Evolutionary conservation across 2,329 filamentous ascomycete species (phyloP).

Genomic region (Pleomassaria siparia): DNA sequence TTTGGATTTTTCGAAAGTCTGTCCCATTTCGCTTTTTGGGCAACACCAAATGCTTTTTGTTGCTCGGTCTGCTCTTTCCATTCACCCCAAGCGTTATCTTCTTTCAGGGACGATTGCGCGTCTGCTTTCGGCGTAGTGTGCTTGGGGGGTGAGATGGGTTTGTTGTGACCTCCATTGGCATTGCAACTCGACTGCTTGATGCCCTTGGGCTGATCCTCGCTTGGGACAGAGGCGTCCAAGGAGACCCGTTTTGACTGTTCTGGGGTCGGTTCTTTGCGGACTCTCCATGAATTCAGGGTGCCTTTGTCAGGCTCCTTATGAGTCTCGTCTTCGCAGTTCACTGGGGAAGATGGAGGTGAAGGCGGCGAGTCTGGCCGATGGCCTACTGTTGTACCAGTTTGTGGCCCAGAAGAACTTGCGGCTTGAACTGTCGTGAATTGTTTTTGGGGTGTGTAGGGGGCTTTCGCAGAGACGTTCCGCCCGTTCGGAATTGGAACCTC

Average conservation of each 20-base stretch:
- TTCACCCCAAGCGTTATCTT: neutral
- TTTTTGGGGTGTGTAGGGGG: neutral
- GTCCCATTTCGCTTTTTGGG: neutral
- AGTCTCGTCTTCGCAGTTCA: neutral
- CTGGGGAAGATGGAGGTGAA: constrained; percentile 10
- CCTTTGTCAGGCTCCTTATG: neutral
- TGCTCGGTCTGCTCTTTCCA: too few relatives aligned
- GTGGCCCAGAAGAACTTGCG: neutral
- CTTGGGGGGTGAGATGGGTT: neutral
- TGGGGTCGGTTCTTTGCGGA: neutral
- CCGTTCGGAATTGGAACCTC: neutral
- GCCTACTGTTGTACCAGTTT: neutral
- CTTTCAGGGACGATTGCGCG: neutral
- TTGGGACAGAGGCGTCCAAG: neutral
- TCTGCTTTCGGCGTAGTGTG: neutral
- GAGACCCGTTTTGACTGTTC: constrained; percentile 1
- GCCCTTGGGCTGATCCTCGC: neutral
- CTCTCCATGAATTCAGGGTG: neutral
- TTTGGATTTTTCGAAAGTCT: too few relatives aligned
- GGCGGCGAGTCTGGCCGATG: constrained; percentile 8
- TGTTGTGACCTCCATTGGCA: neutral
- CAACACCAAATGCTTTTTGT: too few relatives aligned
- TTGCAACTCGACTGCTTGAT: neutral
- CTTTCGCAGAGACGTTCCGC: neutral
- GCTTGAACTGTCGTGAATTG: neutral